Evolutionary conservation across 2,329 filamentous ascomycete genomes (phyloP), one percentile per base, ranked within the genome.

Genomic region (Botrytis cinerea): DNA sequence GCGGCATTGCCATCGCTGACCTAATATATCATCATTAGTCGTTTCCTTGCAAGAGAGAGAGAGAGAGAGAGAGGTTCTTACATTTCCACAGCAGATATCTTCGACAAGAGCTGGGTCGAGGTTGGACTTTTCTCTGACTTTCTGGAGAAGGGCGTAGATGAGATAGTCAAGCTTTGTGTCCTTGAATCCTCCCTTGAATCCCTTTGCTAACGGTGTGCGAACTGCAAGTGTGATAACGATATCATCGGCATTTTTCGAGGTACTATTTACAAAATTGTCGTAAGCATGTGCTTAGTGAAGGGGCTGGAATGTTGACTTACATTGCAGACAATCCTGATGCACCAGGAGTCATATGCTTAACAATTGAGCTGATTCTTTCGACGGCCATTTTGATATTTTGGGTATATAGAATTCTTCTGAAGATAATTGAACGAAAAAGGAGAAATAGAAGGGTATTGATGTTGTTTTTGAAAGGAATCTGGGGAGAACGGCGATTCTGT

Each of bases 141-240:
- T 87, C 85, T 96, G 93, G 78, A 98, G 85, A 67, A 97, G 86
- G 74, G 94, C 90, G 81, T 94, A 94, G 75, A 97, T 83, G 73
- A 99, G 86, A 83, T 91, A 95, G 83, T 99, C 96, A 76, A 98
- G 89, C 59, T 88, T 88, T 9, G 94, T 97, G 83, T 99, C 95
- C 86, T 98, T 98, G 87, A 99, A 92, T 60, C 94, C 94, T 77
- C 96, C 95, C 87, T 97, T 98, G 82, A 87, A 88, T 70, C 89
- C 94, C 86, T 98, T 98, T 81, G 92, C 88, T 75, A 99, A 88
- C 0, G 96, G 94, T 43, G 95, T 98, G 73, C 96, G 93, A 80
- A 95, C 86, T 43, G 95, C 95, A 74, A 97, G 89, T 12, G 96
- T 99, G 81, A 98, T 97, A 82, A 99, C 96, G 72, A 99, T 88